Base-by-base conservation (phyloP, 768 basidiomycete species). In the Neoboletus subvelutipes region DNA sequence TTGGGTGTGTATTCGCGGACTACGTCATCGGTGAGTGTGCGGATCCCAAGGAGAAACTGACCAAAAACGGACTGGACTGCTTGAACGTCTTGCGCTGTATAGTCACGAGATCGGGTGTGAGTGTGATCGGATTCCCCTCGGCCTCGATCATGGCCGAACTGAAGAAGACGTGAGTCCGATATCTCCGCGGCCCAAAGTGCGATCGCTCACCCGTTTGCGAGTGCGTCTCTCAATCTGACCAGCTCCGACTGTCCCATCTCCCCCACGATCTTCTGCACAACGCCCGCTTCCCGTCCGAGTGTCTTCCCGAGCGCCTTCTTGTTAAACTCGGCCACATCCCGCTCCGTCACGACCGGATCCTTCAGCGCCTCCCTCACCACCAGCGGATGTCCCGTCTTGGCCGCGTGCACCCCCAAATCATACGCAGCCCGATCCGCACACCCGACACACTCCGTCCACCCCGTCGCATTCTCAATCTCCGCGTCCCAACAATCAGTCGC, bases 401-500 rank as follows among this genome's bases (percentile, higher is more conserved):
- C 80, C 57, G 87, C 80, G 70, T 98, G 97, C 56, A 98, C 95
- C 34, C 84, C 86, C 64, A 99, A 74, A 75, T 99, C 97, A 73
- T 98, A 98, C 49, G 97, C 96, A 1, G 94, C 92, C 46, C 97
- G 89, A 74, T 99, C 97, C 36, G 97, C 97, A 75, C 97, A 99
- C 10, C 97, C 97, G 54, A 98, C 95, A 72, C 97, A 99, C 76
- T 99, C 97, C 52, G 93, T 96, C 97, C 97, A 99, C 45, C 88
- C 71, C 18, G 59, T 60, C 48, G 92, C 90, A 52, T 92, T 94
- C 60, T 94, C 83, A 62, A 98, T 98, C 77, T 99, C 97, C 42
- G 95, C 97, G 70, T 99, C 97, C 97, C 97, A 99, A 74, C 97
- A 99, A 75, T 98, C 96, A 39, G 94, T 84, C 53, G 97, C 96